Evolutionary conservation across 495 filamentous ascomycete genomes (phyloP).

Genomic region (Darksidea phi): DNA sequence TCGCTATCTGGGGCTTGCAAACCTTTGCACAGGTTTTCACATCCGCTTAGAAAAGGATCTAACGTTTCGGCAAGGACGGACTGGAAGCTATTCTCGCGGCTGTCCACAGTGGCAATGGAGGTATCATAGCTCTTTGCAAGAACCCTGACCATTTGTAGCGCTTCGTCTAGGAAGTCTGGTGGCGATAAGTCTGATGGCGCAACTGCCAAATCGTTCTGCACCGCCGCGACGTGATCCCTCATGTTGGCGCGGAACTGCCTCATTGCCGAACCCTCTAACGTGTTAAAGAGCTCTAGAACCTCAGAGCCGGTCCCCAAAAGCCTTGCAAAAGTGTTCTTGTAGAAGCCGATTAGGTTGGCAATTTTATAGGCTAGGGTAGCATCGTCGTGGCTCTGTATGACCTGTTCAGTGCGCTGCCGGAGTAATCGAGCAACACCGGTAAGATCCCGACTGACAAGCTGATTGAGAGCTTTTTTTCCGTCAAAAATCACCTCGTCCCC

Average conservation of each 20-base stretch:
- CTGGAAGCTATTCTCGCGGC: constrained; percentile 60
- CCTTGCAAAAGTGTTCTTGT: constrained; percentile 77
- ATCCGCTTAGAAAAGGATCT: constrained; percentile 78
- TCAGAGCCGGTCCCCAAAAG: constrained; percentile 69
- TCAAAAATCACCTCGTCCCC: constrained; percentile 68
- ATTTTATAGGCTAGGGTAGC: constrained; percentile 85
- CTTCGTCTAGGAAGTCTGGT: constrained; percentile 81
- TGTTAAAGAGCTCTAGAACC: constrained; percentile 66
- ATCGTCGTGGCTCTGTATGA: constrained; percentile 89
- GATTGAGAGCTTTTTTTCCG: constrained; percentile 76
- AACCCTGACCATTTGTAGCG: constrained; percentile 68
- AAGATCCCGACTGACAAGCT: constrained; percentile 84
- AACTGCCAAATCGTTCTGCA: constrained; percentile 68
- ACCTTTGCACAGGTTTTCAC: constrained; percentile 65
- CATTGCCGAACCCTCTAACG: constrained; percentile 73
- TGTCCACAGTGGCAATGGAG: constrained; percentile 63
- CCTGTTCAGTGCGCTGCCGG: constrained; percentile 81
- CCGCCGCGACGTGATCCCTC: constrained; percentile 69
- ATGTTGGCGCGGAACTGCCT: constrained; percentile 78
- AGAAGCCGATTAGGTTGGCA: constrained; percentile 84
- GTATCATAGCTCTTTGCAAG: constrained; percentile 82
- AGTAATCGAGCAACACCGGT: constrained; percentile 73
- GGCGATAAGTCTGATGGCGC: constrained; percentile 68
- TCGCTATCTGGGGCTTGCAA: constrained; percentile 57
- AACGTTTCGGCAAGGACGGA: constrained; percentile 78